A percentile compares a stretch with the other conserved stretches of the same genome.
phyloP scores from a whole-genome alignment of 805 yeast species.

The Ogataea pignaliae region DNA sequence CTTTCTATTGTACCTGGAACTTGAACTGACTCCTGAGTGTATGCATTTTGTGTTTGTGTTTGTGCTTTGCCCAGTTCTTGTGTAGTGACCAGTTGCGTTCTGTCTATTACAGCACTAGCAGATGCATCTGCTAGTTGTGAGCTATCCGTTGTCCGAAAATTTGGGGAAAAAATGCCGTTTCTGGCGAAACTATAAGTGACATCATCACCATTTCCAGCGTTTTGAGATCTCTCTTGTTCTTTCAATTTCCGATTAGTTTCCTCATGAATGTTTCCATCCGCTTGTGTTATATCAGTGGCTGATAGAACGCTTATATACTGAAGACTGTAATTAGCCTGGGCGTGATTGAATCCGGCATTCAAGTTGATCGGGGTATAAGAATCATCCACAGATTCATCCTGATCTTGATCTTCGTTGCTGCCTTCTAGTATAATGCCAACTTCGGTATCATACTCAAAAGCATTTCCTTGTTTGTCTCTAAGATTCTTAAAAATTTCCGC shows the following conservation, averaged over 20 bases:
- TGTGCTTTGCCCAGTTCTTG: not conserved
- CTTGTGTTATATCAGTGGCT: slow-evolving; percentile 16
- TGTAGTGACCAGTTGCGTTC: not conserved
- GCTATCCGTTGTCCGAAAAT: not conserved
- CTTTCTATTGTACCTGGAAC: slow-evolving; percentile 22
- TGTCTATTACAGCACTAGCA: not conserved
- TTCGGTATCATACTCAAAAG: slow-evolving; percentile 23
- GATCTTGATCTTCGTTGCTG: slow-evolving; percentile 11
- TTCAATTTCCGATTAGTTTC: slow-evolving; percentile 15
- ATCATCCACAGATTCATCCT: slow-evolving; percentile 15
- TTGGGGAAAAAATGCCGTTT: no score
- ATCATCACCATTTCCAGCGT: not conserved
- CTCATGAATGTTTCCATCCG: slow-evolving; percentile 17
- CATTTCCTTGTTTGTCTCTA: slow-evolving; percentile 14
- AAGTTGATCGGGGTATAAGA: slow-evolving; percentile 23
- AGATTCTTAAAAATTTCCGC: slow-evolving; percentile 23
- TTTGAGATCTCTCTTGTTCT: slow-evolving; percentile 7
- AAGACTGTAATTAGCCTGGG: not conserved
- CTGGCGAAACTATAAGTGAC: not conserved
- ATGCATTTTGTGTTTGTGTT: slow-evolving; percentile 1
- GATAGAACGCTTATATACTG: slow-evolving; percentile 1
- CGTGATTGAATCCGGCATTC: slow-evolving; percentile 9
- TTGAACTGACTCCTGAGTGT: slow-evolving; percentile 11
- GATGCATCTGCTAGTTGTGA: not conserved
- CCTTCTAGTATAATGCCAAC: slow-evolving; percentile 23